These are phyloP conservation scores for Panellus pusillus DNA, from an alignment of 768 basidiomycete genomes.

Conservation along the genomic window DNA sequence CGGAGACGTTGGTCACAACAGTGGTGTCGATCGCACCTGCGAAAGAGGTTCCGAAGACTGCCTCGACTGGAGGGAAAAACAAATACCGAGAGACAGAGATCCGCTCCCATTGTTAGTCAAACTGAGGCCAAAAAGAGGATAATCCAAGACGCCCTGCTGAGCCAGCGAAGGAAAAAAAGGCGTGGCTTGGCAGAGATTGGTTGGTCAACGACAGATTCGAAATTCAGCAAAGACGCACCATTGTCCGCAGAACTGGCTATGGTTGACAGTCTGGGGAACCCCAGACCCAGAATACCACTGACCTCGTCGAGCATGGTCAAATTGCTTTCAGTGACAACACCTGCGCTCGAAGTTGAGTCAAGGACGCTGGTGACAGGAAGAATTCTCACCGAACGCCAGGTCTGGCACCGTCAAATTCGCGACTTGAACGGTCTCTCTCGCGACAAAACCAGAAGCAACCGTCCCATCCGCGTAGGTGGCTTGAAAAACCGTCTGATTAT, in stretches of 20 bases:
- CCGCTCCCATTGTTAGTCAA: constrained; percentile 61
- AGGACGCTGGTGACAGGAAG: neutral
- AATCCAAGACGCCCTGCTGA: constrained; percentile 62
- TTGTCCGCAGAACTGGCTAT: constrained; percentile 47
- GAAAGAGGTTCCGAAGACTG: constrained; percentile 3
- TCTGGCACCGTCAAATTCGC: constrained; percentile 58
- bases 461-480: constrained; percentile 69
- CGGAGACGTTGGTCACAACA: constrained; percentile 57
- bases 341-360: constrained; percentile 33
- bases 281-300: constrained; percentile 74
- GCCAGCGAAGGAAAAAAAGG: constrained; percentile 69
- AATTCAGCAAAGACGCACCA: constrained; percentile 38
- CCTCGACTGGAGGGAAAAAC: neutral
- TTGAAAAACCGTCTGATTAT: constrained; percentile 60
- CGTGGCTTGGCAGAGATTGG: constrained; percentile 44
- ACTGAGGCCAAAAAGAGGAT: constrained; percentile 76
- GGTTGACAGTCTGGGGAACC: constrained; percentile 71
- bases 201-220: neutral
- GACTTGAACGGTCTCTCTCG: constrained; percentile 59
- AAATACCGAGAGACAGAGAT: constrained; percentile 60
- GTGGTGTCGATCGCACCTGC: constrained; percentile 76
- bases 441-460: constrained; percentile 71
- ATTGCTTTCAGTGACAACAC: constrained; percentile 60
- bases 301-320: constrained; percentile 60
- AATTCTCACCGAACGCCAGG: constrained; percentile 65